Conservation (phyloP, 805 yeast genomes). For the Metschnikowia lunata region DNA sequence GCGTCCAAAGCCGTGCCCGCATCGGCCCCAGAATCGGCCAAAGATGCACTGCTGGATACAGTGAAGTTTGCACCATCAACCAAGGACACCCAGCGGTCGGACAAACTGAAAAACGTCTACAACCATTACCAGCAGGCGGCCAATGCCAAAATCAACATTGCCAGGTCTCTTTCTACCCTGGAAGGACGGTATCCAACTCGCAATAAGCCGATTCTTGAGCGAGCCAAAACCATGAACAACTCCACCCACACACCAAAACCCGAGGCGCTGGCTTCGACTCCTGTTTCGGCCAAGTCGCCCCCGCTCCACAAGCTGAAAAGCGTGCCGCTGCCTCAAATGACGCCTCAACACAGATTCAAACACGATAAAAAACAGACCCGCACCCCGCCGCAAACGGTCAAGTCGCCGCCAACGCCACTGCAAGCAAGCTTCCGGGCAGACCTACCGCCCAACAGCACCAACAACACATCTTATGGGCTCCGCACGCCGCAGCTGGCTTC, state of each 20-base stretch:
- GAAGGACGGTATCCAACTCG: constrained; percentile 9
- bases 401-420: constrained; percentile 1
- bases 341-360: neutral
- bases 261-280: neutral
- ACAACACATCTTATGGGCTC: neutral
- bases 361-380: neutral
- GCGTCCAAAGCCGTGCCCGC: constrained; percentile 9
- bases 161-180: constrained; percentile 12
- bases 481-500: neutral
- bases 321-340: neutral
- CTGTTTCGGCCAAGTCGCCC: neutral
- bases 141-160: constrained; percentile 6
- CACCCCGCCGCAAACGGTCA: neutral
- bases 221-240: constrained; percentile 6
- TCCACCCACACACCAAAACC: neutral
- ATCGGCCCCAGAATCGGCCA: neutral
- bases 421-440: neutral
- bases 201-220: constrained; percentile 2
- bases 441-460: neutral
- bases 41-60: neutral
- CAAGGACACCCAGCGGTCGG: constrained; percentile 12
- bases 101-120: constrained; percentile 27
- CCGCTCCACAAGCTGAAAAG: neutral
- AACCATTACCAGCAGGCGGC: constrained; percentile 30
- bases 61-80: constrained; percentile 3